These are phyloP conservation scores for Comarum palustre DNA, from an alignment of 306 rosid genomes.

Conservation along the genomic window DNA sequence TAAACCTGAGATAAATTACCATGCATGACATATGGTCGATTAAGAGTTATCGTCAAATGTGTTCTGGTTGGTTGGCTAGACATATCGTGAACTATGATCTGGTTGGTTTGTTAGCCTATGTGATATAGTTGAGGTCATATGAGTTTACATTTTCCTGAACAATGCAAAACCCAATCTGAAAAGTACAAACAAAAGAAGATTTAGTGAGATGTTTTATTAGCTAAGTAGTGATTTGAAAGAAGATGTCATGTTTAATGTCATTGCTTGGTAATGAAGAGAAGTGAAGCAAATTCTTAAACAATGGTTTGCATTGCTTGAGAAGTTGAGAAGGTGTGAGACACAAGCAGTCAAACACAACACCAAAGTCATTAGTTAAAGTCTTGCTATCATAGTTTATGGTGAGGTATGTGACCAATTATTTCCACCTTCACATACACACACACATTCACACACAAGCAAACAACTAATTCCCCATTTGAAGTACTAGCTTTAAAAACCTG, in stretches of 20 bases:
- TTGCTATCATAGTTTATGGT: conserved; percentile 14
- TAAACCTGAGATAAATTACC: no score
- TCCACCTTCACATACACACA: conserved; percentile 20
- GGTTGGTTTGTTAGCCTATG: no score
- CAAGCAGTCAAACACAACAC: conserved; percentile 26
- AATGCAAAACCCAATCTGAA: not conserved
- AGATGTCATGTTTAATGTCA: not conserved
- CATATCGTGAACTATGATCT: no score
- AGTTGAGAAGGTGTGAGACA: conserved; percentile 13
- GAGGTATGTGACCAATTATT: conserved; percentile 26
- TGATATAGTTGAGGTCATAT: no score
- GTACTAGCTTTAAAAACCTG: conserved; percentile 6
- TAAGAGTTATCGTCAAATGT: no score
- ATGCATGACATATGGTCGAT: no score
- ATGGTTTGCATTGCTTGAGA: not conserved
- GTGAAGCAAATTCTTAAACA: not conserved
- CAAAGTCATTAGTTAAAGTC: conserved; percentile 19
- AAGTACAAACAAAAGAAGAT: not conserved
- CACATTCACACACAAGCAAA: conserved; percentile 17
- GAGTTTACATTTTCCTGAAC: not conserved
- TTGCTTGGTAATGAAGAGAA: not conserved
- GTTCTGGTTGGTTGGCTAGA: no score
- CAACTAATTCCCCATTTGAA: conserved; percentile 12
- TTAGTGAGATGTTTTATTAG: not conserved
- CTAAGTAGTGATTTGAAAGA: not conserved